Conservation (phyloP, 805 yeast species). For the Barnettozyma sucrosica region DNA sequence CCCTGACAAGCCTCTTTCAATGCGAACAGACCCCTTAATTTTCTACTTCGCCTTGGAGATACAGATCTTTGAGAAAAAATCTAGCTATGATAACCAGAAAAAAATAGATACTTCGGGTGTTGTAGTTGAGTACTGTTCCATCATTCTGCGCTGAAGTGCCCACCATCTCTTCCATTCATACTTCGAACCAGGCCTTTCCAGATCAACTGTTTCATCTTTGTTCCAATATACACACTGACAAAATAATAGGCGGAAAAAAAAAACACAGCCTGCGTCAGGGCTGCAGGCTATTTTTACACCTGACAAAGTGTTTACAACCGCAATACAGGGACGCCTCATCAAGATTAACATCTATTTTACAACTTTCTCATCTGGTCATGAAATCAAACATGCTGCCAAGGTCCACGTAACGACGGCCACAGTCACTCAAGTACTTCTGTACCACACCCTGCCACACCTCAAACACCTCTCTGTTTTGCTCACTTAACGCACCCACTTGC, state of each 20-base stretch:
- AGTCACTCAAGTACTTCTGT: slow-evolving; percentile 65
- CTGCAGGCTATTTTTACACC: neutral
- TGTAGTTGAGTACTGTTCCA: neutral
- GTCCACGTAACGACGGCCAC: slow-evolving; percentile 87
- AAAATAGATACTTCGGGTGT: no score
- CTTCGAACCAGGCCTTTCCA: neutral
- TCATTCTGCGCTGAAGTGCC: neutral
- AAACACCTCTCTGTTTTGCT: slow-evolving; percentile 67
- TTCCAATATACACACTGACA: no score
- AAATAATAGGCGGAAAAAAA: no score
- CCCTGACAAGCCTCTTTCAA: neutral
- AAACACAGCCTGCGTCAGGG: no score
- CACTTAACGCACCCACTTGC: slow-evolving; percentile 67
- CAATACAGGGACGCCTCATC: neutral
- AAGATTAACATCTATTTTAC: neutral
- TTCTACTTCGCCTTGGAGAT: neutral
- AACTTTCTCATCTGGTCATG: slow-evolving; percentile 25
- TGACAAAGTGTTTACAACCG: neutral
- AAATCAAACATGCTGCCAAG: slow-evolving; percentile 74
- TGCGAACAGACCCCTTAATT: neutral
- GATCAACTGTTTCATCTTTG: neutral
- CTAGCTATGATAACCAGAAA: no score
- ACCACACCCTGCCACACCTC: slow-evolving; percentile 50
- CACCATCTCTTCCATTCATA: neutral
- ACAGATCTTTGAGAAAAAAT: no score